A percentile compares a stretch with the other conserved stretches of the same genome.
Evolutionary conservation across 1,284 basidiomycete species (phyloP).

Genomic region (Lentinula novae-zelandiae): DNA sequence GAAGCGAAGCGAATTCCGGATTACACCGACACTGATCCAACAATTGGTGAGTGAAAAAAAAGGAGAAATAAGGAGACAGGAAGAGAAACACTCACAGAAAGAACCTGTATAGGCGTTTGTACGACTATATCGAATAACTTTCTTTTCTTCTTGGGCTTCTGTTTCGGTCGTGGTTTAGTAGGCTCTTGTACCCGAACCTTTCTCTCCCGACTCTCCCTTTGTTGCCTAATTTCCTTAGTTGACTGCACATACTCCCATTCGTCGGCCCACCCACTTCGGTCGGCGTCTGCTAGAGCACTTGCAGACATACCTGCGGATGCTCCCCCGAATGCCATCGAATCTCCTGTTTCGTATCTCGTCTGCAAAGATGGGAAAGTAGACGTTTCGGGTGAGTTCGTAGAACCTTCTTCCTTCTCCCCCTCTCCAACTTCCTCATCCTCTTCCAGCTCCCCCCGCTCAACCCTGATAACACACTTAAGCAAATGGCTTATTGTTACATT

Average conservation of each 20-base stretch:
- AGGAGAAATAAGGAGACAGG: not conserved
- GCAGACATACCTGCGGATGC: not conserved
- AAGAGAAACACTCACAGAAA: slow-evolving; percentile 58
- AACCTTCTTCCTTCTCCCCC: not conserved
- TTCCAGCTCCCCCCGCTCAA: slow-evolving; percentile 71
- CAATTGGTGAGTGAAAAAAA: not conserved
- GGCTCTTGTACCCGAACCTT: not conserved
- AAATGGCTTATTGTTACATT: slow-evolving; percentile 80
- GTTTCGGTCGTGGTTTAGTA: slow-evolving; percentile 55
- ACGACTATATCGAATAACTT: slow-evolving; percentile 92
- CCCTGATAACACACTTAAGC: slow-evolving; percentile 82
- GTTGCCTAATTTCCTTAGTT: not conserved
- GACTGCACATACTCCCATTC: not conserved
- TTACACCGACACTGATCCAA: slow-evolving; percentile 69
- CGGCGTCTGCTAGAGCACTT: not conserved
- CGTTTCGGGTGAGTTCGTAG: too few relatives aligned
- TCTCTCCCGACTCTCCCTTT: not conserved
- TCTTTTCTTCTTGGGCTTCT: slow-evolving; percentile 69
- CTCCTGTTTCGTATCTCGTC: too few relatives aligned
- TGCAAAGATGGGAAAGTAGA: not conserved
- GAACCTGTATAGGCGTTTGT: slow-evolving; percentile 75
- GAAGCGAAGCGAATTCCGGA: slow-evolving; percentile 72
- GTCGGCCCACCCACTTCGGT: not conserved
- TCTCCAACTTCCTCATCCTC: not conserved
- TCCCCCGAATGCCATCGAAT: too few relatives aligned